Evolutionary conservation across 352 stramenopile species (phyloP).

Genomic region (Globisporangium spinosum): DNA sequence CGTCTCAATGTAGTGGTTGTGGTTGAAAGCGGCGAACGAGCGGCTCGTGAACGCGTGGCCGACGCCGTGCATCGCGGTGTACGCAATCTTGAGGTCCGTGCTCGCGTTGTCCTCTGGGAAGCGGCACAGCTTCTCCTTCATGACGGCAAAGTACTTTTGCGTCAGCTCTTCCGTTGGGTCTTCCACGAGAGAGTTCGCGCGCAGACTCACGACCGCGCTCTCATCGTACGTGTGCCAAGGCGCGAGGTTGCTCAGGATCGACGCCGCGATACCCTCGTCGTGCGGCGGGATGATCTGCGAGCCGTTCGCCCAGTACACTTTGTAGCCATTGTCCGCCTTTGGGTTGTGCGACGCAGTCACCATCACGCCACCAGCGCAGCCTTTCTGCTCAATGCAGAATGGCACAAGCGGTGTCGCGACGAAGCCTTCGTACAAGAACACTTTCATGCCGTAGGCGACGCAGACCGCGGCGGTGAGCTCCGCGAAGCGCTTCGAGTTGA

Average conservation of each 20-base stretch:
- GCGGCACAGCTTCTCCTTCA: constrained; percentile 53
- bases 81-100: constrained; percentile 82
- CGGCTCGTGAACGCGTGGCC: constrained; percentile 90
- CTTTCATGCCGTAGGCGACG: constrained; percentile 76
- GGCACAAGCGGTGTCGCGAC: constrained; percentile 96
- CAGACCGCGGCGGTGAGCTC: constrained; percentile 83
- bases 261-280: constrained; percentile 90
- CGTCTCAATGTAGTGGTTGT: constrained; percentile 85
- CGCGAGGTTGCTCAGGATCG: constrained; percentile 89
- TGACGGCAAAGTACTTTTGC: constrained; percentile 62
- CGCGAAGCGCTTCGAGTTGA: constrained; percentile 89
- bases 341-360: constrained; percentile 98
- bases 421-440: constrained; percentile 89
- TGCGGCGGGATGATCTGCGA: constrained; percentile 97
- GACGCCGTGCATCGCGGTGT: constrained; percentile 99
- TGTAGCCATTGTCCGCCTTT: constrained; percentile 97
- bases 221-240: constrained; percentile 80
- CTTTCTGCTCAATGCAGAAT: constrained; percentile 78
- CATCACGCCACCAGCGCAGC: constrained; percentile 88
- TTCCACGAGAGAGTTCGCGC: constrained; percentile 42
- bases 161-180: constrained; percentile 72
- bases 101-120: constrained; percentile 60
- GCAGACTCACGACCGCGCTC: constrained; percentile 30
- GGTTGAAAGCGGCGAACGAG: constrained; percentile 89
- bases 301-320: constrained; percentile 94